A percentile compares a stretch with the other conserved stretches of the same genome.
Evolutionary conservation across 805 yeast genomes (phyloP).

Genomic region (Monosporozyma yasuniensis): DNA sequence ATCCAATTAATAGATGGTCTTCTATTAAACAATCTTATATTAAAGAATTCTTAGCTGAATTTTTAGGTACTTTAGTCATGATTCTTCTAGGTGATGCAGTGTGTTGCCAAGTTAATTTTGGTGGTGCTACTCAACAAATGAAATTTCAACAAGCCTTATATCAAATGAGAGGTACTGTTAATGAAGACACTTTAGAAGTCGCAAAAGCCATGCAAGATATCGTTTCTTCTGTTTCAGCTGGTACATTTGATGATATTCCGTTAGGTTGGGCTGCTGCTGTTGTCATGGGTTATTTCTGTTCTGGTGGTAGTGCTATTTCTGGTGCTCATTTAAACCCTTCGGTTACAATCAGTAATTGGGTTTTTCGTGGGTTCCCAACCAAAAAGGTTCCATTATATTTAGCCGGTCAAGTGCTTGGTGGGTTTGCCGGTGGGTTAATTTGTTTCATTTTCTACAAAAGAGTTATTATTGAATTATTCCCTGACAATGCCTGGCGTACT

Average conservation of each 20-base stretch:
- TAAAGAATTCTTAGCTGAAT: slow-evolving; percentile 45
- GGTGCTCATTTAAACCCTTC: slow-evolving; percentile 55
- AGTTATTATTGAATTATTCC: slow-evolving; percentile 25
- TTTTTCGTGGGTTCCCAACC: slow-evolving; percentile 45
- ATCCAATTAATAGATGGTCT: slow-evolving; percentile 31
- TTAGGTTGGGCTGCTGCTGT: slow-evolving; percentile 50
- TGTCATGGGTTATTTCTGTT: slow-evolving; percentile 40
- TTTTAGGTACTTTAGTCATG: slow-evolving; percentile 41
- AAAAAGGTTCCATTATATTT: slow-evolving; percentile 38
- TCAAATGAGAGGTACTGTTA: neutral
- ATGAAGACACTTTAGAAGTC: slow-evolving; percentile 5
- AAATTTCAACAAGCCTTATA: slow-evolving; percentile 5
- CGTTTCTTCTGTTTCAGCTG: slow-evolving; percentile 21
- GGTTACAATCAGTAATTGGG: slow-evolving; percentile 39
- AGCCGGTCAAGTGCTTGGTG: slow-evolving; percentile 42
- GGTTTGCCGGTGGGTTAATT: slow-evolving; percentile 38
- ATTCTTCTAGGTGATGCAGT: slow-evolving; percentile 42
- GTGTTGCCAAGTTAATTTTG: slow-evolving; percentile 37
- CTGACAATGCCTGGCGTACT: slow-evolving; percentile 22
- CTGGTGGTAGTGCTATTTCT: slow-evolving; percentile 44
- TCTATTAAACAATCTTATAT: slow-evolving; percentile 27
- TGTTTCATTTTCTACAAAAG: slow-evolving; percentile 38
- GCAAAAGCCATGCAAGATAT: slow-evolving; percentile 7
- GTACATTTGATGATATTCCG: slow-evolving; percentile 36
- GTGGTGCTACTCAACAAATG: slow-evolving; percentile 21